Evolutionary conservation across 352 stramenopile genomes (phyloP).

Genomic region (Aphanomyces invadans): DNA sequence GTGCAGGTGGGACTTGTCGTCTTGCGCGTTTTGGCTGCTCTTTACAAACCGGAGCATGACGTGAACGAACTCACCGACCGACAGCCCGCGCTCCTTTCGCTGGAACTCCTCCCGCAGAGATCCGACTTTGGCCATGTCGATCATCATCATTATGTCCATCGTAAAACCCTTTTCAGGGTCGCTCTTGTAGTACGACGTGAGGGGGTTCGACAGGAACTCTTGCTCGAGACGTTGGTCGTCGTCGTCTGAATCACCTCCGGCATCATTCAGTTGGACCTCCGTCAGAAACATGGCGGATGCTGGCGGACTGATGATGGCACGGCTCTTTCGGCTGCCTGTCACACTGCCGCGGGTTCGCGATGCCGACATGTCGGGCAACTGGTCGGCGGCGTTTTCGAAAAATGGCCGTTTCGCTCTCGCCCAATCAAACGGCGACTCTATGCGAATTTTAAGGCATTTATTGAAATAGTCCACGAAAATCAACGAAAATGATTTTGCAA

Average conservation of each 20-base stretch:
- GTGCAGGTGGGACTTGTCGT: conserved; percentile 58
- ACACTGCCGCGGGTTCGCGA: neutral
- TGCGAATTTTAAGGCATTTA: no score
- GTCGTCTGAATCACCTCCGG: neutral
- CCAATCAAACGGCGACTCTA: neutral
- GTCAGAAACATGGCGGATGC: conserved; percentile 10
- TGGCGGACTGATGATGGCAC: neutral
- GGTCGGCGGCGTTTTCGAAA: neutral
- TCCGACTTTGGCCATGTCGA: conserved; percentile 85
- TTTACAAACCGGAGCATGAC: conserved; percentile 82
- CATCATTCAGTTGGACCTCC: conserved; percentile 10
- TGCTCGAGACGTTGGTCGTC: conserved; percentile 6
- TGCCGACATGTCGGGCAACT: neutral
- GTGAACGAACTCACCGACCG: conserved; percentile 78
- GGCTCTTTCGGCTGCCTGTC: neutral
- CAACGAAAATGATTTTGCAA: no score
- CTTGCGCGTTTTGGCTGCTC: conserved; percentile 30
- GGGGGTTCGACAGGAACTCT: conserved; percentile 9
- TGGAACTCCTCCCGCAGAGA: conserved; percentile 79
- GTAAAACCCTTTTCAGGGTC: conserved; percentile 78
- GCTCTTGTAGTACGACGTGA: conserved; percentile 41
- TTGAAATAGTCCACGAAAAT: no score
- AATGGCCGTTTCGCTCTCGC: neutral
- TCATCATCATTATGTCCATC: conserved; percentile 91
- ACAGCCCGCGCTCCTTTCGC: conserved; percentile 67